Evolutionary conservation across 208 protist genomes (phyloP).

Genomic region (Crithidia expoeki): DNA sequence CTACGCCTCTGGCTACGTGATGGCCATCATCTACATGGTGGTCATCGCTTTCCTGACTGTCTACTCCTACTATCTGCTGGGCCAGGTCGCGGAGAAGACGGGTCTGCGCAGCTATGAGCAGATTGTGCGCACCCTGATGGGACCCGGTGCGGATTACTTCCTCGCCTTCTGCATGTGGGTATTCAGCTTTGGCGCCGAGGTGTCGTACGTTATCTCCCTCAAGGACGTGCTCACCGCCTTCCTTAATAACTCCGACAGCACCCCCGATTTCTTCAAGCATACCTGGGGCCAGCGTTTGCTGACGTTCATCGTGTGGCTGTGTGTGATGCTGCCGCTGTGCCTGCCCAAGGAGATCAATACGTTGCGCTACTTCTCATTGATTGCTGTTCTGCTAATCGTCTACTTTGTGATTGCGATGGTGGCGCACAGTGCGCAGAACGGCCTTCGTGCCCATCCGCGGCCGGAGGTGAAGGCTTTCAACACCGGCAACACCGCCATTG

Average conservation of each 20-base stretch:
- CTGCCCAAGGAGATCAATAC: constrained; percentile 85
- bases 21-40: constrained; percentile 41
- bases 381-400: constrained; percentile 68
- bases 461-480: constrained; percentile 50
- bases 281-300: constrained; percentile 52
- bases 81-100: constrained; percentile 34
- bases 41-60: constrained; percentile 47
- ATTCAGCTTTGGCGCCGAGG: constrained; percentile 54
- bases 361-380: constrained; percentile 66
- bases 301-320: constrained; percentile 56
- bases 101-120: constrained; percentile 53
- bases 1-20: constrained; percentile 42
- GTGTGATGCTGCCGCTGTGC: constrained; percentile 74
- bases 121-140: constrained; percentile 47
- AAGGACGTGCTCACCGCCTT: constrained; percentile 60
- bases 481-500: constrained; percentile 54
- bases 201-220: constrained; percentile 79
- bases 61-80: constrained; percentile 71
- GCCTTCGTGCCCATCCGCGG: constrained; percentile 34
- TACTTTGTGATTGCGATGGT: constrained; percentile 78
- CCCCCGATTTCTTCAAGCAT: constrained; percentile 33
- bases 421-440: constrained; percentile 51
- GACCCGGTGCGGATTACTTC: constrained; percentile 58
- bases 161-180: constrained; percentile 59
- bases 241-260: constrained; percentile 30